phyloP scores from a whole-genome alignment of 306 rosid genomes.

The Corylus heterophylla region DNA sequence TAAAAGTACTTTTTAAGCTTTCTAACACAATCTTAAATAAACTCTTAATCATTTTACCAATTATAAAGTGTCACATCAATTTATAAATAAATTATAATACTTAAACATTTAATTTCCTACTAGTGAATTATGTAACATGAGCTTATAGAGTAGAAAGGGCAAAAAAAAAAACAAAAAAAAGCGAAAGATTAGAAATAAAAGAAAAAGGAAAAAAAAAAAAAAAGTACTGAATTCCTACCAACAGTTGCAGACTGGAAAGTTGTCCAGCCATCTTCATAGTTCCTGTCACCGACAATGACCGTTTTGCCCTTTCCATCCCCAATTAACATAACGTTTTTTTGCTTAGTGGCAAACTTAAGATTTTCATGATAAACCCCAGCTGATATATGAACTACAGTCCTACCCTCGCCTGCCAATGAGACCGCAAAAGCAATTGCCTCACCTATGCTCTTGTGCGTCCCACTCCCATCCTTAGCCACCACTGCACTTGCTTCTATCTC shows the following conservation, averaged over 20 bases:
- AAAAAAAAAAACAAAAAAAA: too few species aligned
- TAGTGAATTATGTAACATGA: too few species aligned
- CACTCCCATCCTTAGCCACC: constrained; percentile 47
- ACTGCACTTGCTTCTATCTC: constrained; percentile 34
- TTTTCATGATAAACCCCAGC: constrained; percentile 40
- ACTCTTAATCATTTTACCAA: too few species aligned
- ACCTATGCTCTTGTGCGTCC: constrained; percentile 29
- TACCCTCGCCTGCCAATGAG: constrained; percentile 22
- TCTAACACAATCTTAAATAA: too few species aligned
- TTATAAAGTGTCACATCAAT: too few species aligned
- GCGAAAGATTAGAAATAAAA: background rate
- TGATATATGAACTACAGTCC: constrained; percentile 31
- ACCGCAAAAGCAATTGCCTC: constrained; percentile 27
- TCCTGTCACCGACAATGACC: constrained; percentile 27
- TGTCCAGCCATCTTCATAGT: constrained; percentile 28
- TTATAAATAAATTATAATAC: too few species aligned
- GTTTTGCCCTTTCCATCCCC: constrained; percentile 42
- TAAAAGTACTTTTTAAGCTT: too few species aligned
- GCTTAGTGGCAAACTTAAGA: constrained; percentile 30
- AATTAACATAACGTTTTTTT: constrained; percentile 34
- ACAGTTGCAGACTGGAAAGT: constrained; percentile 39
- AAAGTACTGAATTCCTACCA: constrained; percentile 19
- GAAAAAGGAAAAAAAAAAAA: background rate
- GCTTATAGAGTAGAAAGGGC: too few species aligned
- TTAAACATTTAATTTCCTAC: too few species aligned